phyloP scores from a whole-genome alignment of 140 eudicot genomes.

The Oenanthe javanica region DNA sequence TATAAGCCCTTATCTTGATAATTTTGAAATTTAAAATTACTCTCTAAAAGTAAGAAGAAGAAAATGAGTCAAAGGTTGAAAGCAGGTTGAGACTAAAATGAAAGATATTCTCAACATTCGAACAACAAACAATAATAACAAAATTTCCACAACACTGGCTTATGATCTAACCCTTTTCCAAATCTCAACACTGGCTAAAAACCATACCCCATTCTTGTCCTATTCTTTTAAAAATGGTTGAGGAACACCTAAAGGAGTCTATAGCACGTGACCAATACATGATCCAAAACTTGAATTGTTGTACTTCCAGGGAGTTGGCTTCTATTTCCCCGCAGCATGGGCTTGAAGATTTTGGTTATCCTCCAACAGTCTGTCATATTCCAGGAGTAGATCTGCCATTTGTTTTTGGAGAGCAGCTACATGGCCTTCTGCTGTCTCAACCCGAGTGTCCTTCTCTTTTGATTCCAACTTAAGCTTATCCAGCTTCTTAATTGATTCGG shows the following conservation, averaged over 20 bases:
- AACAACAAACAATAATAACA: not conserved
- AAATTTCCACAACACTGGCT: not conserved
- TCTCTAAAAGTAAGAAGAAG: not conserved
- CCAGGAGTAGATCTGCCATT: slow-evolving; percentile 84
- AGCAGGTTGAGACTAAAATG: not conserved
- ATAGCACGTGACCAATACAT: not conserved
- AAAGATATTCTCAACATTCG: not conserved
- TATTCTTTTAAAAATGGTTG: not conserved
- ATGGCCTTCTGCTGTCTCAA: slow-evolving; percentile 79
- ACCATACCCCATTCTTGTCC: not conserved
- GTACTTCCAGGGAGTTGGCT: slow-evolving; percentile 23
- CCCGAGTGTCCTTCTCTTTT: slow-evolving; percentile 52
- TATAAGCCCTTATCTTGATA: too few species aligned
- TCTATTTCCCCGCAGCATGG: slow-evolving; percentile 14
- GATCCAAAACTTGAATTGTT: not conserved
- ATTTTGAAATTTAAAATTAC: too few species aligned
- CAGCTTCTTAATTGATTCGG: slow-evolving; percentile 40
- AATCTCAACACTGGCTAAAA: slow-evolving; percentile 1
- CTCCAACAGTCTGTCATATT: slow-evolving; percentile 72
- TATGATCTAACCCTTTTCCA: not conserved
- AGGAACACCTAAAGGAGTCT: not conserved
- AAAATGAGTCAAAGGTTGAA: not conserved
- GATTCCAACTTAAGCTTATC: slow-evolving; percentile 62
- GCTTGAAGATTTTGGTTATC: slow-evolving; percentile 82
- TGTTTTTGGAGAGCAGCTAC: slow-evolving; percentile 83